A percentile compares a stretch with the other conserved stretches of the same genome.
phyloP scores from a whole-genome alignment of 495 filamentous ascomycete species.

The Hypomontagnella submonticulosa region DNA sequence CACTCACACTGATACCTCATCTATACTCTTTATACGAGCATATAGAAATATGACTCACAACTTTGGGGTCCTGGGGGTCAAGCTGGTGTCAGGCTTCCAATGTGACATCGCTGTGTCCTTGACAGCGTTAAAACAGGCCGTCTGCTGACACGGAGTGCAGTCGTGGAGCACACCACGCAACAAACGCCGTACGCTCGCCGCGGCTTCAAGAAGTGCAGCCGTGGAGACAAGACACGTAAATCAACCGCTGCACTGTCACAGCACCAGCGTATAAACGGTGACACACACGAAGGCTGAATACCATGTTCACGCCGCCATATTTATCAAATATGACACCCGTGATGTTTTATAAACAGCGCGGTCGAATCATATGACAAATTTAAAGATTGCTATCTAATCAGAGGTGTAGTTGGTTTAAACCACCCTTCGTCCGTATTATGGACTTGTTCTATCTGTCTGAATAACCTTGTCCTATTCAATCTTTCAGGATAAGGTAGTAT shows the following conservation, averaged over 20 bases:
- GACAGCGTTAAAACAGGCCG: conserved; percentile 34
- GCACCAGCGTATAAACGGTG: conserved; percentile 35
- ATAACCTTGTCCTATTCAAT: no score
- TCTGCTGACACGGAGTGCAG: conserved; percentile 28
- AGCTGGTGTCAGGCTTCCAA: conserved; percentile 24
- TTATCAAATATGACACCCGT: no score
- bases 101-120: conserved; percentile 32
- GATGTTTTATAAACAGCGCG: no score
- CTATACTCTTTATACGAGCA: not conserved
- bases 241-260: conserved; percentile 32
- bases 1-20: not conserved
- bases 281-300: not conserved
- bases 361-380: no score
- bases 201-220: conserved; percentile 25
- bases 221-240: conserved; percentile 40
- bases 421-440: no score
- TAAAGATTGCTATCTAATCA: no score
- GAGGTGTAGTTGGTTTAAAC: no score
- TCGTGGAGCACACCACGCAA: conserved; percentile 32
- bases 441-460: no score
- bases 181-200: conserved; percentile 30
- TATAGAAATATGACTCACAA: not conserved
- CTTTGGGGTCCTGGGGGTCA: not conserved
- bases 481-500: no score
- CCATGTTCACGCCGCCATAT: no score